phyloP scores from a whole-genome alignment of 1,284 basidiomycete genomes.

The Cutaneotrichosporon sp. region DNA sequence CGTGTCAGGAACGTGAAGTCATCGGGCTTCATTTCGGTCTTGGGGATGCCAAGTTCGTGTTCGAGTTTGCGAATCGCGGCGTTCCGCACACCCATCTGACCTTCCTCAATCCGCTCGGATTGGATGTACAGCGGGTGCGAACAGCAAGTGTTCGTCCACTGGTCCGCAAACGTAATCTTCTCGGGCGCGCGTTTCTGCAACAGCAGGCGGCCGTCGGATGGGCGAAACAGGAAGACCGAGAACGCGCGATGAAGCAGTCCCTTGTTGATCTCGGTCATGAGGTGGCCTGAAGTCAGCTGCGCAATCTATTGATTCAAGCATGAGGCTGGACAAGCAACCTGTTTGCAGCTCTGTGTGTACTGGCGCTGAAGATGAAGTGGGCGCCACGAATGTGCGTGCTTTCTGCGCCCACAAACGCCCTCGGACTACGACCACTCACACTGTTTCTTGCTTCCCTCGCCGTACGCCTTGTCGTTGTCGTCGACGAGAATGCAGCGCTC shows the following conservation, averaged over 20 bases:
- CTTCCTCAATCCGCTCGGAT: slow-evolving; percentile 72
- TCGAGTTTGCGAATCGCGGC: slow-evolving; percentile 93
- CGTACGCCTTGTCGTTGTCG: slow-evolving; percentile 78
- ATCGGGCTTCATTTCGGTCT: slow-evolving; percentile 61
- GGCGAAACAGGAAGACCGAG: slow-evolving; percentile 94
- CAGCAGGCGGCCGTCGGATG: slow-evolving; percentile 87
- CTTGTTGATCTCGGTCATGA: slow-evolving; percentile 95
- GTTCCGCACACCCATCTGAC: slow-evolving; percentile 64
- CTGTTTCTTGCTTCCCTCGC: slow-evolving; percentile 93
- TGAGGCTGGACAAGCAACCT: too few species aligned
- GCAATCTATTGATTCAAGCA: too few species aligned
- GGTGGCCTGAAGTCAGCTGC: slow-evolving; percentile 62
- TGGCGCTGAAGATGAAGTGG: too few species aligned
- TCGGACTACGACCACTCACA: slow-evolving; percentile 57
- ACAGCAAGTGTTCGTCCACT: slow-evolving; percentile 99
- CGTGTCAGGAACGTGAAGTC: slow-evolving; percentile 91
- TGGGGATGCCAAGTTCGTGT: slow-evolving; percentile 93
- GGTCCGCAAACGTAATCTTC: slow-evolving; percentile 98
- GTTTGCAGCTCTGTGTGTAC: too few species aligned
- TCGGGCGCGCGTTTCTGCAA: slow-evolving; percentile 91
- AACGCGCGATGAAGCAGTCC: slow-evolving; percentile 96
- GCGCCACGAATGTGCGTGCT: too few species aligned
- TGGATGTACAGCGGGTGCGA: slow-evolving; percentile 76
- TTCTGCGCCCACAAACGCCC: not conserved
- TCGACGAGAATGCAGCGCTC: slow-evolving; percentile 95